Percentiles rank a stretch among this genome's conserved stretches.
phyloP scores from a whole-genome alignment of 352 stramenopile species.

The Phytopythium chamaehyphon region DNA sequence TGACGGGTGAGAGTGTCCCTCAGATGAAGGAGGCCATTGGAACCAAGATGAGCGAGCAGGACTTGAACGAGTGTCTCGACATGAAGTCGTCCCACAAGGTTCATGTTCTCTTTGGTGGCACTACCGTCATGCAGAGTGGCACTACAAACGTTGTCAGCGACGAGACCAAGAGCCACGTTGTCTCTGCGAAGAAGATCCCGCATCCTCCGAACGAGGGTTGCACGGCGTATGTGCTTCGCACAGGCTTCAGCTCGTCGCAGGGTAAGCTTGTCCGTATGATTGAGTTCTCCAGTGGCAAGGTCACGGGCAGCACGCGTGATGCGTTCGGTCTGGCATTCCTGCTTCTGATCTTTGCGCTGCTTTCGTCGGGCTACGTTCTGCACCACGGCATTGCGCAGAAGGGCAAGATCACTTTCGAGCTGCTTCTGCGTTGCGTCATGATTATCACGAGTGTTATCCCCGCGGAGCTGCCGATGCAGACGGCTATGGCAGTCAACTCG shows the following conservation, averaged over 20 bases:
- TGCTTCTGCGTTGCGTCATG: constrained; percentile 97
- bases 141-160: constrained; percentile 29
- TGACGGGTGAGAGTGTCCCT: constrained; percentile 98
- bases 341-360: constrained; percentile 96
- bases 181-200: constrained; percentile 42
- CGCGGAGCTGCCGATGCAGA: constrained; percentile 98
- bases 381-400: constrained; percentile 82
- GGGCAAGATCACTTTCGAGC: constrained; percentile 93
- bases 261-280: constrained; percentile 98
- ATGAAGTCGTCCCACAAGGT: constrained; percentile 89
- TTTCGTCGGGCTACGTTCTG: constrained; percentile 94
- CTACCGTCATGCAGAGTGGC: constrained; percentile 87
- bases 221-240: constrained; percentile 94
- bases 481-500: constrained; percentile 96
- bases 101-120: constrained; percentile 92
- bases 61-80: constrained; percentile 66
- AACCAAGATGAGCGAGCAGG: constrained; percentile 66
- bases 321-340: constrained; percentile 95
- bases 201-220: constrained; percentile 88
- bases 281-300: constrained; percentile 96
- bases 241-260: constrained; percentile 97
- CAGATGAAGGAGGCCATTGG: constrained; percentile 96
- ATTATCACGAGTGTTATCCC: constrained; percentile 99
- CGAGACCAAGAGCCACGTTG: neutral
- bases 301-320: constrained; percentile 94